Base-by-base conservation (phyloP, 2,329 filamentous ascomycete species). In the Knufia fluminis region DNA sequence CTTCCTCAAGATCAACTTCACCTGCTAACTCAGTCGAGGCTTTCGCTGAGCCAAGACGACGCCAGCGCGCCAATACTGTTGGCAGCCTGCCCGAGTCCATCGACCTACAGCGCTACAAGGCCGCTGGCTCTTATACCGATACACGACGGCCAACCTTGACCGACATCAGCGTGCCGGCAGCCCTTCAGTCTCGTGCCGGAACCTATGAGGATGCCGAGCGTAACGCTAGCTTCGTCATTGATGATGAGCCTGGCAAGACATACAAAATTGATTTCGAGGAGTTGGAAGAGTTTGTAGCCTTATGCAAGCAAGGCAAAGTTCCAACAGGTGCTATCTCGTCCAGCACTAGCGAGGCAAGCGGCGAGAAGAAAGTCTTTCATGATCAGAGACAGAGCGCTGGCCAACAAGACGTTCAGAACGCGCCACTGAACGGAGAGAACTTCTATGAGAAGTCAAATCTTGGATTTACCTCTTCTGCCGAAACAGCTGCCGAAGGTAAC, bases 1-100 rank as follows among this genome's bases (percentile, higher is more conserved):
- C 75, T 3, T 76, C 76, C 19, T 79, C 78, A 42, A 78, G 87
- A 49, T 88, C 86, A 1, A 72, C 79, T 1, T 97, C 92, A 4
- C 91, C 91, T 9, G 92, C 92, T 6, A 98, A 96, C 66, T 98
- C 92, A 0, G 89, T 98, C 46, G 94, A 97, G 66, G 92, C 92
- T 3, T 98, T 98, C 67, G 92, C 92, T 16, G 86, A 92, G 61
- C 86, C 87, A 49, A 84, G 88, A 45, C 86, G 88, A 52, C 83
- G 90, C 52, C 86, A 91, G 63, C 85, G 90, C 38, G 76, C 80
- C 42, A 77, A 79, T 44, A 85, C 82, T 2, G 64, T 79, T 54
- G 87, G 82, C 52, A 83, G 79, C 64, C 76, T 41, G 9, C 16
- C 46, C 7, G 46, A 49, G 6, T 49, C 39, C 3, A 31, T 42